Evolutionary conservation across 306 rosid genomes (phyloP), one percentile per base, ranked within the genome.

Genomic region (Trifolium dubium): DNA sequence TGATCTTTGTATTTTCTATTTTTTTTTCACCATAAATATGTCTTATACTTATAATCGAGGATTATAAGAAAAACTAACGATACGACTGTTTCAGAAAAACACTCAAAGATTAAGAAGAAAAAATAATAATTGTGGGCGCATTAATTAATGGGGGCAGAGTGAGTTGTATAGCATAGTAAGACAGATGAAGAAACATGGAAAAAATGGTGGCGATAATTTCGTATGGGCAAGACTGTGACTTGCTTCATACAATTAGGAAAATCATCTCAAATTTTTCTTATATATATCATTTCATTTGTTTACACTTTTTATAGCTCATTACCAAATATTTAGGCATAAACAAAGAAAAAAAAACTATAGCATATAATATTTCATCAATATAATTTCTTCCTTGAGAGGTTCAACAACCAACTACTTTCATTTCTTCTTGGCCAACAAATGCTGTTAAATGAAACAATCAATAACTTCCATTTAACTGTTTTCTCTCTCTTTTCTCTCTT

Each of bases 401-500:
- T 91, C 92, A 93, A 93, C 98, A 13, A 93, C 96, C 97, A 91
- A 92, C 97, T 64, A 91, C 92, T 79, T 55, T 74, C 79, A 77
- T 78, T 54, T 83, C 83, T 79, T 88, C 86, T 84, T 85, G 82
- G 88, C 92, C 95, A 87, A 86, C 89, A 85, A 87, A 89, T 83
- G 85, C 71, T 77, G 85, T 88, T 86, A 73, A 85, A 86, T 87
- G 88, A 81, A 62, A 86, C 88, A 79, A 83, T 86, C 79, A 85
- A 93, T 88, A 69, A 51, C 74, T 69, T 79, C 87, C 87, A 53
- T 82, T 59, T 62, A 61, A 74, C 77, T 75, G 1, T 13, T 1
- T 13, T 54, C 74, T 66, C 72, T 83, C 85, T 76, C 68, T 62
- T 71, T 47, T 44, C 28, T 11, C 58, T 69, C 65, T 64, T 64